Evolutionary conservation across 352 stramenopile genomes (phyloP).

Genomic region (Saprolegnia diclina): DNA sequence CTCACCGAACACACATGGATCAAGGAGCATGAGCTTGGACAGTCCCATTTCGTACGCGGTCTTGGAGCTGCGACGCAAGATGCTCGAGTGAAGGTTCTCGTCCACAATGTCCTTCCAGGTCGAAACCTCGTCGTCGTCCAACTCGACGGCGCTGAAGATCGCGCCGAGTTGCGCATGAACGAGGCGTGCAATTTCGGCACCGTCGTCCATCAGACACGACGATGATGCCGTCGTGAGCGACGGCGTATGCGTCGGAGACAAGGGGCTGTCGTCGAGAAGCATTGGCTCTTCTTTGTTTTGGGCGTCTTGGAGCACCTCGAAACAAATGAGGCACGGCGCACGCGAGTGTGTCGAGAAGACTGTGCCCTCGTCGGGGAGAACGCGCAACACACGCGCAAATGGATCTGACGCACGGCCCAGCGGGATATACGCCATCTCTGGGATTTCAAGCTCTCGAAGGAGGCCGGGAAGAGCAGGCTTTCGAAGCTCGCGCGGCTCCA

Average conservation of each 20-base stretch:
- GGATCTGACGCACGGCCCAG: conserved; percentile 63
- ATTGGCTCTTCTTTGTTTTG: conserved; percentile 50
- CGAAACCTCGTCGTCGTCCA: conserved; percentile 41
- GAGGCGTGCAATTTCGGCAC: background rate
- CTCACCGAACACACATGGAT: conserved; percentile 84
- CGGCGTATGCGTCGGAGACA: conserved; percentile 14
- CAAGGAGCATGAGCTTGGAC: conserved; percentile 50
- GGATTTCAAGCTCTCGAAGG: conserved; percentile 42
- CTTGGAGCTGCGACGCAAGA: conserved; percentile 56
- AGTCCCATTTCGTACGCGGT: conserved; percentile 62
- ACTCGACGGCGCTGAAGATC: conserved; percentile 27
- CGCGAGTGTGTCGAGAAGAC: conserved; percentile 79
- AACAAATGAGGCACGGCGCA: conserved; percentile 64
- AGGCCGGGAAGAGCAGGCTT: conserved; percentile 54
- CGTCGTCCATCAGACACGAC: background rate
- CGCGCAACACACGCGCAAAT: conserved; percentile 59
- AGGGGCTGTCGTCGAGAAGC: conserved; percentile 20
- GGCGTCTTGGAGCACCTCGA: conserved; percentile 74
- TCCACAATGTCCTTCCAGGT: conserved; percentile 48
- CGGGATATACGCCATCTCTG: conserved; percentile 70
- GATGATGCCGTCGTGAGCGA: background rate
- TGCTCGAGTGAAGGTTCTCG: conserved; percentile 29
- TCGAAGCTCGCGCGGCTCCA: conserved; percentile 55
- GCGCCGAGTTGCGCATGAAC: conserved; percentile 1
- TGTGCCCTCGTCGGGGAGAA: conserved; percentile 63